A percentile compares a stretch with the other conserved stretches of the same genome.
Conservation (phyloP, 768 basidiomycete species). For the Leccinum boreale region DNA sequence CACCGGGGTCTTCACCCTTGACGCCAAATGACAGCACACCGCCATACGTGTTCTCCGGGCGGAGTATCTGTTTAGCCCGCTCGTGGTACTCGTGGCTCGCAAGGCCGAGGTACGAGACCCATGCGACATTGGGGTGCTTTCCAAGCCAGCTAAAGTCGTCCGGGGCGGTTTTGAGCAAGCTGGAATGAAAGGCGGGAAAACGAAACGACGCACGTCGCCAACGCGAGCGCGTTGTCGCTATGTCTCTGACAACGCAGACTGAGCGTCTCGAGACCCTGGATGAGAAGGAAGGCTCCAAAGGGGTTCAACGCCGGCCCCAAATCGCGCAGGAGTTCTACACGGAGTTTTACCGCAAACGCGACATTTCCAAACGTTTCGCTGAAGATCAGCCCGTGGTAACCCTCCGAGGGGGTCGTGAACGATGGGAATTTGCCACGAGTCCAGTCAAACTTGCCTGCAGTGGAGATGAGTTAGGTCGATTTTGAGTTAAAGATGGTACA, state of each 20-base stretch:
- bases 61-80: constrained; percentile 54
- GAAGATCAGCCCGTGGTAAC: constrained; percentile 54
- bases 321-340: constrained; percentile 52
- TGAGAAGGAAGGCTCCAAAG: constrained; percentile 54
- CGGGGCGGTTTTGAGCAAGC: neutral
- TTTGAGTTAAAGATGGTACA: constrained; percentile 11
- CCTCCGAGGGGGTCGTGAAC: constrained; percentile 53
- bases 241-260: constrained; percentile 60
- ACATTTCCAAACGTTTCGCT: constrained; percentile 46
- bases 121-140: constrained; percentile 61
- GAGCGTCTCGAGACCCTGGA: constrained; percentile 63
- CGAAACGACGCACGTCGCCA: constrained; percentile 37
- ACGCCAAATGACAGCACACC: constrained; percentile 80
- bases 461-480: neutral
- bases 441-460: constrained; percentile 56
- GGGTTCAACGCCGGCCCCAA: constrained; percentile 52
- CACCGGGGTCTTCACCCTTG: constrained; percentile 38
- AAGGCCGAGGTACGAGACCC: constrained; percentile 80
- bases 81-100: constrained; percentile 56
- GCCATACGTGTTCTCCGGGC: constrained; percentile 56
- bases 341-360: constrained; percentile 51
- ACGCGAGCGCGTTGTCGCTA: constrained; percentile 50
- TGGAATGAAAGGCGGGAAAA: too few relatives aligned
- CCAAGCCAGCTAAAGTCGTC: constrained; percentile 46
- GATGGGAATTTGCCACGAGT: constrained; percentile 49